Conservation (phyloP, 2,329 filamentous ascomycete genomes). For the Rutstroemia sp. region DNA sequence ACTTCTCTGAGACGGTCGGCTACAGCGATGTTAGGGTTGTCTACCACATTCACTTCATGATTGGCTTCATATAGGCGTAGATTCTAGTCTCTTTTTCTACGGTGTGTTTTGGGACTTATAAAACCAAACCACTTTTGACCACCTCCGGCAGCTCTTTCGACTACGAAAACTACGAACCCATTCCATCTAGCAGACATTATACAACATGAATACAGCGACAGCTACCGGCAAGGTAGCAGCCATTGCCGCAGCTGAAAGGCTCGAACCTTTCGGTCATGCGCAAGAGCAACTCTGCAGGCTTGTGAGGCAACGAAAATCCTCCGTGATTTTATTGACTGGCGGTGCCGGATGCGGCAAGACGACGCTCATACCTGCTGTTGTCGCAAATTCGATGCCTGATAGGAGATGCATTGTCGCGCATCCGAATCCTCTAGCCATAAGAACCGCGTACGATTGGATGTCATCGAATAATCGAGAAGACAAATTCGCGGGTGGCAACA, state of each 20-base stretch:
- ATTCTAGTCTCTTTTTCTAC: constrained; percentile 49
- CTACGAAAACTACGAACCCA: constrained; percentile 38
- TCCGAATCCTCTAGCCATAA: neutral
- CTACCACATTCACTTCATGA: too few species aligned
- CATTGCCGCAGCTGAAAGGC: neutral
- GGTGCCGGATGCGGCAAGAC: neutral
- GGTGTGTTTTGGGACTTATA: constrained; percentile 35
- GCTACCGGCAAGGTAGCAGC: neutral
- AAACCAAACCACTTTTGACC: constrained; percentile 64
- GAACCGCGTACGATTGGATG: neutral
- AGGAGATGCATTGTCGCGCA: neutral
- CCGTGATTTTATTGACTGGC: neutral
- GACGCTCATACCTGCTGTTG: neutral
- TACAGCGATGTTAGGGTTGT: too few species aligned
- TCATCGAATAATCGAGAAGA: neutral
- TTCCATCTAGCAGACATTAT: neutral
- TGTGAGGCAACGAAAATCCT: neutral
- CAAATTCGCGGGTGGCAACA: neutral
- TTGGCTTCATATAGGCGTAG: constrained; percentile 33
- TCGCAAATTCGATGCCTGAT: neutral
- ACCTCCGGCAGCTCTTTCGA: constrained; percentile 77
- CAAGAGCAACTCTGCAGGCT: neutral
- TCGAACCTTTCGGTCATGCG: neutral
- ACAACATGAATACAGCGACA: neutral
- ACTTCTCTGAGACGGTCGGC: too few species aligned